Percentiles rank a stretch among this genome's conserved stretches.
These are phyloP conservation scores for Boechera divaricarpa DNA, from an alignment of 345 rosid species.

Conservation along the genomic window DNA sequence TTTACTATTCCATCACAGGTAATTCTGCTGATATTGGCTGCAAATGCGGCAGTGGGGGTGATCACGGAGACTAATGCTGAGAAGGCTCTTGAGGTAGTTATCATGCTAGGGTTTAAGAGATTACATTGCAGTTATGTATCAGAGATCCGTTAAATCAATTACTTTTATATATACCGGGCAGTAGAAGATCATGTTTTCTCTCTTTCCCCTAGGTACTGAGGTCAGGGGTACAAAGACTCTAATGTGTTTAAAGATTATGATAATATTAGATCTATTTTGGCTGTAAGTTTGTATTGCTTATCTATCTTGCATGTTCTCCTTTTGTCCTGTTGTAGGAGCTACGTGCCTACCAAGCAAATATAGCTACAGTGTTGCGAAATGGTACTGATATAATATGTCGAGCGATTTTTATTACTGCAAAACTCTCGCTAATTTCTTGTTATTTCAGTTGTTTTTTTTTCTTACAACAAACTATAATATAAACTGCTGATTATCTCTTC, in stretches of 20 bases:
- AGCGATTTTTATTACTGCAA: constrained; percentile 11
- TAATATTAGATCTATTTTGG: constrained; percentile 10
- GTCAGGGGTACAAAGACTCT: no score
- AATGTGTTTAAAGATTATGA: not conserved
- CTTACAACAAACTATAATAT: not conserved
- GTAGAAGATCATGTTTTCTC: not conserved
- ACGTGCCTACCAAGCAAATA: constrained; percentile 99
- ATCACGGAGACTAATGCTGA: constrained; percentile 99
- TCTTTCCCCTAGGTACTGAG: no score
- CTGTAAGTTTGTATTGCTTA: constrained; percentile 19
- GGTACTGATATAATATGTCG: constrained; percentile 53
- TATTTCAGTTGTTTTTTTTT: not conserved
- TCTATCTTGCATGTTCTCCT: constrained; percentile 20
- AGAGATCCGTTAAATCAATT: not conserved
- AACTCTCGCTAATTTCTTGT: not conserved
- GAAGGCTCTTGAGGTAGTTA: constrained; percentile 91
- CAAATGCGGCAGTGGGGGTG: constrained; percentile 98
- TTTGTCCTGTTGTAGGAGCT: constrained; percentile 67
- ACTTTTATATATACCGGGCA: constrained; percentile 17
- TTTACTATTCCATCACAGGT: constrained; percentile 58
- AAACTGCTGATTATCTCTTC: constrained; percentile 15
- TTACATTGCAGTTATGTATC: constrained; percentile 17
- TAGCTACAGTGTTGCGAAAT: constrained; percentile 91
- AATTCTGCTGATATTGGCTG: constrained; percentile 94
- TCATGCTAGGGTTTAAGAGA: constrained; percentile 9